phyloP scores from a whole-genome alignment of 345 rosid genomes.

The Balakata baccata region DNA sequence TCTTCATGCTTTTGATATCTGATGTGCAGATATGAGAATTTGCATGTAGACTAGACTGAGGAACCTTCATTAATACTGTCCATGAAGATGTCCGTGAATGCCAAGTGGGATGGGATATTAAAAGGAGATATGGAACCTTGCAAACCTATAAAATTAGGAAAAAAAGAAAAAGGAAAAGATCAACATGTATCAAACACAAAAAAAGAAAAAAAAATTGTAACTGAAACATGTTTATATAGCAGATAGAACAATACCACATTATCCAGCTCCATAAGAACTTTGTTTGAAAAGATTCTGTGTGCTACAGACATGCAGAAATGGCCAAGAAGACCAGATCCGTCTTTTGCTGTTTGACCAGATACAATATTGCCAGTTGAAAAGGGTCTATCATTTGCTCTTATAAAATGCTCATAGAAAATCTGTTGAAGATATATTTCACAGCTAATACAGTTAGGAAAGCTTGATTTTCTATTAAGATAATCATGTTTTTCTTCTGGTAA shows the following conservation, averaged over 20 bases:
- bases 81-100: constrained; percentile 88
- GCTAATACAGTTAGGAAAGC: constrained; percentile 51
- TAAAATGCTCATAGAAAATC: constrained; percentile 68
- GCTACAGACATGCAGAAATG: constrained; percentile 85
- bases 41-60: constrained; percentile 62
- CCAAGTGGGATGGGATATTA: constrained; percentile 92
- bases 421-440: constrained; percentile 83
- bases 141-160: constrained; percentile 46
- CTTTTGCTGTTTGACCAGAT: constrained; percentile 50
- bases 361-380: constrained; percentile 36
- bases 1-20: constrained; percentile 43
- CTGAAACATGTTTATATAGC: constrained; percentile 15
- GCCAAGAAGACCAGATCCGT: constrained; percentile 63
- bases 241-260: constrained; percentile 53
- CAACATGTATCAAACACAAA: neutral
- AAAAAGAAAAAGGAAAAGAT: neutral
- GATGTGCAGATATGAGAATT: constrained; percentile 33
- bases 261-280: constrained; percentile 68
- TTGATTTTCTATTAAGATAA: constrained; percentile 33
- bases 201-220: constrained; percentile 3
- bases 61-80: constrained; percentile 77
- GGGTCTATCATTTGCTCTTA: constrained; percentile 47
- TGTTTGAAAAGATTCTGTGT: constrained; percentile 77
- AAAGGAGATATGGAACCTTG: constrained; percentile 77
- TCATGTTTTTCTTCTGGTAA: constrained; percentile 36